Conservation (phyloP, 306 rosid genomes). For the Sicyos edulis region DNA sequence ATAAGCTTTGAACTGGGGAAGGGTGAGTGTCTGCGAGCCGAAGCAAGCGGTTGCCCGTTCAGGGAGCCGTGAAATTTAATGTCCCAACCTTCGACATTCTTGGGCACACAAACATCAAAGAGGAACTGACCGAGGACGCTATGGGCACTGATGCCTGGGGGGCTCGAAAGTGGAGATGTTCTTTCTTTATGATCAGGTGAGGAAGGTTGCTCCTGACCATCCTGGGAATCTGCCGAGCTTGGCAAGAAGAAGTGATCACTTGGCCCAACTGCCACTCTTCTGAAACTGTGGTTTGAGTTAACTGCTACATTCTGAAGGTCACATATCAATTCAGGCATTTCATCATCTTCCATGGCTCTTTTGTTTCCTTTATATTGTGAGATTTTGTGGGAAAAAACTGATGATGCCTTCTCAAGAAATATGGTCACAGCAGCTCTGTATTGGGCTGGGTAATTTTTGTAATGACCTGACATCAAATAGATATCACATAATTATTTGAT, state of each 20-base stretch:
- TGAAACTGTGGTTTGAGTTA: slow-evolving; percentile 54
- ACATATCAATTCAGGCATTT: slow-evolving; percentile 54
- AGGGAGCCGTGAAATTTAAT: slow-evolving; percentile 49
- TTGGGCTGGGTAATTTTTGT: slow-evolving; percentile 47
- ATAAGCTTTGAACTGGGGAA: slow-evolving; percentile 42
- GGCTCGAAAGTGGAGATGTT: slow-evolving; percentile 34
- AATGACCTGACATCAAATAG: slow-evolving; percentile 42
- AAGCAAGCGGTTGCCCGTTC: slow-evolving; percentile 55
- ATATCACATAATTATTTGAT: background rate
- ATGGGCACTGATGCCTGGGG: slow-evolving; percentile 53
- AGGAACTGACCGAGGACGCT: slow-evolving; percentile 60
- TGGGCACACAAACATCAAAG: slow-evolving; percentile 66
- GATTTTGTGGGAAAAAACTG: slow-evolving; percentile 41
- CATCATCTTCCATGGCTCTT: slow-evolving; percentile 40
- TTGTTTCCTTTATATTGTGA: slow-evolving; percentile 37
- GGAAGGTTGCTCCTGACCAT: slow-evolving; percentile 28
- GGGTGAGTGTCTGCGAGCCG: slow-evolving; percentile 50
- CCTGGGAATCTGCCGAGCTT: slow-evolving; percentile 42
- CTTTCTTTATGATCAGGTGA: slow-evolving; percentile 42
- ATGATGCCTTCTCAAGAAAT: slow-evolving; percentile 52
- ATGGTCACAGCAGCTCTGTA: slow-evolving; percentile 51
- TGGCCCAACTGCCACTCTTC: slow-evolving; percentile 59
- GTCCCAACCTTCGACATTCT: slow-evolving; percentile 70
- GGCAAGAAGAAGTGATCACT: slow-evolving; percentile 65
- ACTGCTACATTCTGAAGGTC: slow-evolving; percentile 64